Percentiles rank a stretch among this genome's conserved stretches.
These are phyloP conservation scores for Trametes elegans DNA, from an alignment of 768 basidiomycete species.

Conservation along the genomic window DNA sequence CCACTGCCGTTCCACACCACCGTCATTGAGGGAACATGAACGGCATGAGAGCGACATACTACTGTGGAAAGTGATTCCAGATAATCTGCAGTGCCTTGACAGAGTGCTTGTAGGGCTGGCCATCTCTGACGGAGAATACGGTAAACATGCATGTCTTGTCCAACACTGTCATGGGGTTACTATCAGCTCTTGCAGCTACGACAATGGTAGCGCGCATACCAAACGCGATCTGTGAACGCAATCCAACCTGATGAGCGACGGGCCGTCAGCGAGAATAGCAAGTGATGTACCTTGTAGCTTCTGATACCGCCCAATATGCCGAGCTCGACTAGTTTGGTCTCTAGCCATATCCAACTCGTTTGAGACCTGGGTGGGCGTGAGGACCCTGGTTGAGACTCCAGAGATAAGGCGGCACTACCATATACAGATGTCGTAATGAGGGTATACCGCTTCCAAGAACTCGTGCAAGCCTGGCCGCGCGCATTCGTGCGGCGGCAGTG, in stretches of 20 bases:
- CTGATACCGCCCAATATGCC: constrained; percentile 73
- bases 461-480: constrained; percentile 81
- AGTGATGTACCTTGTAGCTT: constrained; percentile 59
- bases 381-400: neutral
- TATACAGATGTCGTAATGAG: constrained; percentile 85
- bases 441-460: constrained; percentile 78
- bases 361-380: constrained; percentile 53
- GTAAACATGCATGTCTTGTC: constrained; percentile 91
- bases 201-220: constrained; percentile 35
- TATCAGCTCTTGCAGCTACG: too few relatives aligned
- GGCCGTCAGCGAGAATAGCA: neutral
- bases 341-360: constrained; percentile 88
- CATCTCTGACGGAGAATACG: constrained; percentile 73
- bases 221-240: constrained; percentile 60
- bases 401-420: constrained; percentile 60
- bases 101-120: constrained; percentile 73
- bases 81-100: constrained; percentile 84
- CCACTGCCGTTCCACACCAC: too few relatives aligned
- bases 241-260: neutral
- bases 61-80: constrained; percentile 85
- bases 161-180: constrained; percentile 47
- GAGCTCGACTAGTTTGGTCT: constrained; percentile 83
- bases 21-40: too few relatives aligned
- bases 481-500: constrained; percentile 77
- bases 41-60: too few relatives aligned